A percentile compares a stretch with the other conserved stretches of the same genome.
phyloP scores from a whole-genome alignment of 768 basidiomycete species.

The Suillus plorans region DNA sequence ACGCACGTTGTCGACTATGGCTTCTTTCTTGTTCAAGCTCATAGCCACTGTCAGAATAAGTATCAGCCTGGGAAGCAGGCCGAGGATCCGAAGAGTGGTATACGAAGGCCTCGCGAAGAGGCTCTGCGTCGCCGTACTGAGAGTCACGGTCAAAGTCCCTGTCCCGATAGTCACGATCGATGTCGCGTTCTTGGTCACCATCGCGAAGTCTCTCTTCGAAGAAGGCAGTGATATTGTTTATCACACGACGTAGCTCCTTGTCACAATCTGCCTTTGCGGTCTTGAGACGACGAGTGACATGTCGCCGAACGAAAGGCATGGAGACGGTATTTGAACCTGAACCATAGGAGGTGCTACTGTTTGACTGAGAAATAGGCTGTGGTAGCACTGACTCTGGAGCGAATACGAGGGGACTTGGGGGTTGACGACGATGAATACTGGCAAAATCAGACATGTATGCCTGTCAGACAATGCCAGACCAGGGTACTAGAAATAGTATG shows the following conservation, averaged over 20 bases:
- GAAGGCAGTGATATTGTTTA: slow-evolving; percentile 90
- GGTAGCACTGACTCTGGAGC: slow-evolving; percentile 64
- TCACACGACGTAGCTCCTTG: slow-evolving; percentile 92
- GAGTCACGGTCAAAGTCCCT: slow-evolving; percentile 58
- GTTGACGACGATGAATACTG: slow-evolving; percentile 46
- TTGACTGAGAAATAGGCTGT: slow-evolving; percentile 44
- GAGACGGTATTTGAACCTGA: slow-evolving; percentile 77
- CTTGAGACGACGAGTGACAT: slow-evolving; percentile 90
- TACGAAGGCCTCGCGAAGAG: slow-evolving; percentile 59
- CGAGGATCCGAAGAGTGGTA: slow-evolving; percentile 58
- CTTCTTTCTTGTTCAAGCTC: slow-evolving; percentile 65
- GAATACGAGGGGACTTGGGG: slow-evolving; percentile 80
- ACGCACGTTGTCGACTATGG: slow-evolving; percentile 78
- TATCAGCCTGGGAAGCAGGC: slow-evolving; percentile 60
- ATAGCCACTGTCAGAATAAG: slow-evolving; percentile 82
- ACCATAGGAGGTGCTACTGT: slow-evolving; percentile 34
- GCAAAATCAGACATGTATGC: slow-evolving; percentile 49
- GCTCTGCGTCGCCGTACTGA: slow-evolving; percentile 54
- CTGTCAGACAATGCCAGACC: slow-evolving; percentile 17
- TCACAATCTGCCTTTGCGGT: slow-evolving; percentile 96
- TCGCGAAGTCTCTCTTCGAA: slow-evolving; percentile 90
- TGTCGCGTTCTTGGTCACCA: slow-evolving; percentile 62
- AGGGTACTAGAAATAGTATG: slow-evolving; percentile 7
- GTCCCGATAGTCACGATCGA: slow-evolving; percentile 57
- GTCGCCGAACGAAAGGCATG: slow-evolving; percentile 90